These are phyloP conservation scores for Cytospora schulzeri DNA, from an alignment of 2,329 filamentous ascomycete species.

Conservation along the genomic window DNA sequence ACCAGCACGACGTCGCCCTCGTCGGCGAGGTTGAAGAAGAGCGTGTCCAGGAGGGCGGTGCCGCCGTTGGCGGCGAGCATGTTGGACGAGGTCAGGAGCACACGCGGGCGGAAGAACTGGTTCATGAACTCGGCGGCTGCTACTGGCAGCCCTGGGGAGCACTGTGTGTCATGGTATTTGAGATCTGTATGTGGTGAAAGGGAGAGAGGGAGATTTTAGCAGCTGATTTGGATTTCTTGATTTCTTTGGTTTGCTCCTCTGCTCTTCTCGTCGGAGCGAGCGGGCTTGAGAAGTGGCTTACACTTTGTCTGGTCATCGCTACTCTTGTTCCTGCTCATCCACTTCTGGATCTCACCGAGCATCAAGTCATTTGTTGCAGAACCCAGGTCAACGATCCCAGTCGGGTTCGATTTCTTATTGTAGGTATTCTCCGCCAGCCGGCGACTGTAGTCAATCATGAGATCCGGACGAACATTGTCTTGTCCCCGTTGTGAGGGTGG, in stretches of 20 bases:
- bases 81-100: constrained; percentile 11
- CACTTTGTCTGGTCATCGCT: constrained; percentile 17
- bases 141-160: constrained; percentile 13
- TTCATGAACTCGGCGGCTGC: constrained; percentile 24
- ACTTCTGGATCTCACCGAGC: constrained; percentile 21
- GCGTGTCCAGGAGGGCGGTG: constrained; percentile 23
- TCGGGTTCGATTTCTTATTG: constrained; percentile 18
- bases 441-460: constrained; percentile 26
- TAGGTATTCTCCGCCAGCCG: constrained; percentile 19
- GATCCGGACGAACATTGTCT: constrained; percentile 21
- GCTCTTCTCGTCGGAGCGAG: background rate
- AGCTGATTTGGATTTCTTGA: background rate
- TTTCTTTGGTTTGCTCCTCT: background rate
- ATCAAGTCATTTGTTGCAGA: constrained; percentile 23
- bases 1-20: constrained; percentile 20
- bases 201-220: constrained; percentile 6
- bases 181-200: constrained; percentile 18
- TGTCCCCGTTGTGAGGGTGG: constrained; percentile 23
- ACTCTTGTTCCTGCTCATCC: constrained; percentile 15
- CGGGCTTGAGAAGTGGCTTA: constrained; percentile 1
- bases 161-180: constrained; percentile 25
- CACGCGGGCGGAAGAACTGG: constrained; percentile 17
- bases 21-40: constrained; percentile 26
- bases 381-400: constrained; percentile 23
- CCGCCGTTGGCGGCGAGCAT: constrained; percentile 23